phyloP scores from a whole-genome alignment of 1,139 yeast genomes.

The Zygoascus hellenicus region DNA sequence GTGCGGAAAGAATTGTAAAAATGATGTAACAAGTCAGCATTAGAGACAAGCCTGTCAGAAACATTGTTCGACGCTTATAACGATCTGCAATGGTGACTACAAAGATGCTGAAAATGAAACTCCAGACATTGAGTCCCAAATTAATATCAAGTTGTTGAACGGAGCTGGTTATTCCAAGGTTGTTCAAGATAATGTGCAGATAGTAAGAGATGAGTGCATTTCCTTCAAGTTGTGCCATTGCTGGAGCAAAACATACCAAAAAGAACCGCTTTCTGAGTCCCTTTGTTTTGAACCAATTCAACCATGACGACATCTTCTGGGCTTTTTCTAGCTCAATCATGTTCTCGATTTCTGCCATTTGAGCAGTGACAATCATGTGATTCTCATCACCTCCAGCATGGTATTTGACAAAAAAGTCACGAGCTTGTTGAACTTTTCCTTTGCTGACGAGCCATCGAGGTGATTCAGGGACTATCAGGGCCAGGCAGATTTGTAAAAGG shows the following conservation, averaged over 20 bases:
- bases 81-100: constrained; percentile 31
- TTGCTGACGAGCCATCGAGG: constrained; percentile 67
- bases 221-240: constrained; percentile 40
- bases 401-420: constrained; percentile 27
- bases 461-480: constrained; percentile 47
- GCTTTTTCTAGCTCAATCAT: constrained; percentile 14
- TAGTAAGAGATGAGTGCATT: constrained; percentile 44
- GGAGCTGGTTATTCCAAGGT: constrained; percentile 32
- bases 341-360: constrained; percentile 24
- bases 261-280: constrained; percentile 36
- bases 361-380: constrained; percentile 19
- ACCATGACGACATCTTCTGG: constrained; percentile 26
- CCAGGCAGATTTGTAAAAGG: constrained; percentile 27
- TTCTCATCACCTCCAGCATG: constrained; percentile 25
- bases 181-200: constrained; percentile 35
- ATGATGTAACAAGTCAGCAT: constrained; percentile 22
- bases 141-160: constrained; percentile 33
- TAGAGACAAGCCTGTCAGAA: constrained; percentile 29
- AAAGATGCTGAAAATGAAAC: constrained; percentile 33
- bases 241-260: constrained; percentile 30
- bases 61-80: constrained; percentile 35
- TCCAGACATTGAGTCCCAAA: constrained; percentile 32
- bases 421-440: constrained; percentile 48
- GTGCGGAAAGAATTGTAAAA: constrained; percentile 26
- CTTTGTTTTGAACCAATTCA: constrained; percentile 33